A percentile compares a stretch with the other conserved stretches of the same genome.
Evolutionary conservation across 306 rosid genomes (phyloP).

Genomic region (Benincasa hispida): DNA sequence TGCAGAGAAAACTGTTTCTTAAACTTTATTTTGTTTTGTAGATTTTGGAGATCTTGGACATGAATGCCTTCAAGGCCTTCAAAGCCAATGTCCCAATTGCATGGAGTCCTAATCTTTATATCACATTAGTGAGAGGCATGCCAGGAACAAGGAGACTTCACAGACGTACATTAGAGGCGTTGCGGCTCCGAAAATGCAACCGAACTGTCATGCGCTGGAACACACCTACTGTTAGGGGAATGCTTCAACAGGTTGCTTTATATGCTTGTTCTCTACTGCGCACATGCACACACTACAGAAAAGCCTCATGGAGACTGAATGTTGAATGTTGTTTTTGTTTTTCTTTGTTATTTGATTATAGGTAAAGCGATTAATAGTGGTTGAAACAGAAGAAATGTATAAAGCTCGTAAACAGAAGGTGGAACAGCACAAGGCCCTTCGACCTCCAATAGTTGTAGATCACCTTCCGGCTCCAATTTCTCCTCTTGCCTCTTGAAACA

Average conservation of each 20-base stretch:
- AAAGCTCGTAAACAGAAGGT: conserved; percentile 65
- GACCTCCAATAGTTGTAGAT: conserved; percentile 52
- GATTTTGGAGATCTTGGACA: conserved; percentile 31
- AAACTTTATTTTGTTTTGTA: conserved; percentile 11
- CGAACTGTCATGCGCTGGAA: conserved; percentile 94
- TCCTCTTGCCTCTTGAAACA: conserved; percentile 28
- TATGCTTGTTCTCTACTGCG: neutral
- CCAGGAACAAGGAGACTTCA: conserved; percentile 90
- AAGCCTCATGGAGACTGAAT: neutral
- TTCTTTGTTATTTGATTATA: conserved; percentile 16
- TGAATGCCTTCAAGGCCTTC: conserved; percentile 89
- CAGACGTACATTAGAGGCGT: conserved; percentile 81
- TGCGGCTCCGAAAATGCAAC: conserved; percentile 68
- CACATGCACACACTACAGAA: neutral
- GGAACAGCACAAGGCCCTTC: conserved; percentile 46
- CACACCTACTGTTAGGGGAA: conserved; percentile 86
- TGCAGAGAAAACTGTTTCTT: neutral
- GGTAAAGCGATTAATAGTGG: conserved; percentile 81
- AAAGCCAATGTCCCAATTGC: conserved; percentile 71
- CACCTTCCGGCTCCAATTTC: conserved; percentile 39
- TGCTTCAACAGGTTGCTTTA: conserved; percentile 68
- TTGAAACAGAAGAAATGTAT: conserved; percentile 87
- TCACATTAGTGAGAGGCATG: conserved; percentile 86
- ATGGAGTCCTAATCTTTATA: conserved; percentile 74
- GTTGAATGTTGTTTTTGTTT: neutral